A percentile compares a stretch with the other conserved stretches of the same genome.
Evolutionary conservation across 768 basidiomycete species (phyloP).

Genomic region (Heimioporus sp.): DNA sequence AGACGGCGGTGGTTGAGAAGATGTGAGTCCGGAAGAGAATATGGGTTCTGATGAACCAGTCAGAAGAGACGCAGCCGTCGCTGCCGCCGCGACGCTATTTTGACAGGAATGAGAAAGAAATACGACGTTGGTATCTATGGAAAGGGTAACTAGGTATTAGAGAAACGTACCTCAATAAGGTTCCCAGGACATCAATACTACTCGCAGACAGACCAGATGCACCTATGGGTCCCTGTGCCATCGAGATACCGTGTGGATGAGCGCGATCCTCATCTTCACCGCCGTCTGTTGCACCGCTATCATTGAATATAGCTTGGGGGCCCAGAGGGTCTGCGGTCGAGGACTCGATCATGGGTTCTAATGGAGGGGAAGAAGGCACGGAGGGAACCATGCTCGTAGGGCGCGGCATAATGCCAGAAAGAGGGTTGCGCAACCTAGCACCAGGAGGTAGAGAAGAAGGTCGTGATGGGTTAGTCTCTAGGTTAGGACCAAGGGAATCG

Average conservation of each 20-base stretch:
- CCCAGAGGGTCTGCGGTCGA: constrained; percentile 2
- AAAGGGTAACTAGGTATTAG: background rate
- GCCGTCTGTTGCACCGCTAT: constrained; percentile 5
- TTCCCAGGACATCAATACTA: constrained; percentile 81
- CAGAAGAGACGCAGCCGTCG: constrained; percentile 85
- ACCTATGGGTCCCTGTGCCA: constrained; percentile 24
- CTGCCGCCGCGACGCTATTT: constrained; percentile 81
- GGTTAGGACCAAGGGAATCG: constrained; percentile 3
- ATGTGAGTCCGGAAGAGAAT: constrained; percentile 53
- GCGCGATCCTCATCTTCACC: constrained; percentile 17
- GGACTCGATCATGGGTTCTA: constrained; percentile 5
- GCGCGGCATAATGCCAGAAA: constrained; percentile 41
- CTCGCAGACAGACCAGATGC: constrained; percentile 55
- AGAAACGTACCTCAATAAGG: constrained; percentile 65
- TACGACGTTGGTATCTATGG: background rate
- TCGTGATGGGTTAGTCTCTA: constrained; percentile 6
- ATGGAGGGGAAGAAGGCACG: constrained; percentile 8
- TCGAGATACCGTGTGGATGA: constrained; percentile 23
- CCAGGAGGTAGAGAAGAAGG: constrained; percentile 27
- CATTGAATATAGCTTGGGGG: background rate
- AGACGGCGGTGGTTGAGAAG: constrained; percentile 26
- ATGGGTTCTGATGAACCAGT: constrained; percentile 68
- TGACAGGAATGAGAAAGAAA: background rate
- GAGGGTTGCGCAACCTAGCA: constrained; percentile 32
- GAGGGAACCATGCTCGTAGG: constrained; percentile 31